Evolutionary conservation across 73 alveolate genomes (phyloP).

Genomic region (Paramecium primaurelia): DNA sequence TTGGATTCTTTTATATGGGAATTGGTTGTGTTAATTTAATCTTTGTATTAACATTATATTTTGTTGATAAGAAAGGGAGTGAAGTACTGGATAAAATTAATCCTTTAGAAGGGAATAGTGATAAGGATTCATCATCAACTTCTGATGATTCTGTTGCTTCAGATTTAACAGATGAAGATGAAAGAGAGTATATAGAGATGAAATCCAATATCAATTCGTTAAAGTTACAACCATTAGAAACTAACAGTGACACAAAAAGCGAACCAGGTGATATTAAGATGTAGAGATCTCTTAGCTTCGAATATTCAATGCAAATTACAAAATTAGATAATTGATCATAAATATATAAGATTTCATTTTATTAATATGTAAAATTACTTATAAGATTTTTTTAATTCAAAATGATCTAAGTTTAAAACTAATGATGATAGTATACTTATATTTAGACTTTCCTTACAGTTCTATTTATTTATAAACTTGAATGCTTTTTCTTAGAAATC

Average conservation of each 20-base stretch:
- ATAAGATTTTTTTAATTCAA: too few relatives aligned
- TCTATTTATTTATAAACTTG: too few relatives aligned
- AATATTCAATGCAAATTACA: background rate
- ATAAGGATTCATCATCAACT: background rate
- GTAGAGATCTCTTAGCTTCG: background rate
- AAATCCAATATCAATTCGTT: background rate
- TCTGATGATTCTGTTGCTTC: conserved; percentile 8
- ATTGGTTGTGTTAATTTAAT: background rate
- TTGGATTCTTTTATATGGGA: conserved; percentile 47
- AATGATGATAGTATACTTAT: too few relatives aligned
- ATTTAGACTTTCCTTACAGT: too few relatives aligned
- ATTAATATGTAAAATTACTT: too few relatives aligned
- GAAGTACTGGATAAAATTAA: background rate
- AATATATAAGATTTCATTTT: background rate
- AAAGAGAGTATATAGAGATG: background rate
- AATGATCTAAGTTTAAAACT: too few relatives aligned
- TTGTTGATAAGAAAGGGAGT: conserved; percentile 41
- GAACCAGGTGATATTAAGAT: background rate
- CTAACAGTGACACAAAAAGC: background rate
- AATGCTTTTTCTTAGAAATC: too few relatives aligned
- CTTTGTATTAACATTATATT: conserved; percentile 5
- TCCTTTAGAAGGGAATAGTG: background rate
- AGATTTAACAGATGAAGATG: background rate
- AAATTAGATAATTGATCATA: background rate
- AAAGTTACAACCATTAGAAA: background rate